Percentiles rank a stretch among this genome's conserved stretches.
Conservation (phyloP, 1,139 yeast species). For the Debaryomyces fabryi region DNA sequence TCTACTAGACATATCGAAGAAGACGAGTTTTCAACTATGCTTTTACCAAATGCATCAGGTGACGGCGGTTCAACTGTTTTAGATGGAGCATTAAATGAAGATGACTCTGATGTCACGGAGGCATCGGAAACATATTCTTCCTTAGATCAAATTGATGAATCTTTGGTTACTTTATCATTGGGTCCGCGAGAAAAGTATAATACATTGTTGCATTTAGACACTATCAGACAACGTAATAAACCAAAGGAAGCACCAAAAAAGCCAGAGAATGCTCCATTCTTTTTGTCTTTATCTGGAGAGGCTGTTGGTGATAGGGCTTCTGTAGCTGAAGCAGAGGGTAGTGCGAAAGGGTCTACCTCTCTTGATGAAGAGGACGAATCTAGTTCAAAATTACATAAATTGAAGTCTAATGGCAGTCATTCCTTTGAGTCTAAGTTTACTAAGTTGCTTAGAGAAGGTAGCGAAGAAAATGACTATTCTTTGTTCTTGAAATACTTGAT, state of each 20-base stretch:
- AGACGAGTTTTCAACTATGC: constrained; percentile 60
- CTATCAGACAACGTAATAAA: constrained; percentile 82
- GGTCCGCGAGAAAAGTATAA: constrained; percentile 80
- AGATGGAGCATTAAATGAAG: constrained; percentile 68
- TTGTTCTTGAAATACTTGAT: constrained; percentile 59
- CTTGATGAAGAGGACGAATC: constrained; percentile 20
- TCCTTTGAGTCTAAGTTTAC: constrained; percentile 78
- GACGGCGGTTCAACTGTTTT: constrained; percentile 75
- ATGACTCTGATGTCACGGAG: constrained; percentile 26
- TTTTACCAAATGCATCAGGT: constrained; percentile 80
- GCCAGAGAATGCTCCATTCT: constrained; percentile 85
- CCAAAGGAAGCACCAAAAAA: constrained; percentile 89
- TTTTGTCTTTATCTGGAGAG: constrained; percentile 64
- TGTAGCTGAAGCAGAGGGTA: constrained; percentile 52
- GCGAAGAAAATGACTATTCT: constrained; percentile 40
- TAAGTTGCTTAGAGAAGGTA: constrained; percentile 56
- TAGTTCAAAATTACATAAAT: constrained; percentile 30
- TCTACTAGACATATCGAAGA: constrained; percentile 80
- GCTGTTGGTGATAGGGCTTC: constrained; percentile 71
- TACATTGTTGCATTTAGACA: constrained; percentile 79
- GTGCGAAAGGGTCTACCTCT: constrained; percentile 13
- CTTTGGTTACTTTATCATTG: constrained; percentile 70
- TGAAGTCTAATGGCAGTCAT: constrained; percentile 25
- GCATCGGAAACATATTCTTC: constrained; percentile 48
- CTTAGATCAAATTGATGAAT: constrained; percentile 63